A percentile compares a stretch with the other conserved stretches of the same genome.
Conservation (phyloP, 75 land plant species). For the Chamaecyparis obtusa region DNA sequence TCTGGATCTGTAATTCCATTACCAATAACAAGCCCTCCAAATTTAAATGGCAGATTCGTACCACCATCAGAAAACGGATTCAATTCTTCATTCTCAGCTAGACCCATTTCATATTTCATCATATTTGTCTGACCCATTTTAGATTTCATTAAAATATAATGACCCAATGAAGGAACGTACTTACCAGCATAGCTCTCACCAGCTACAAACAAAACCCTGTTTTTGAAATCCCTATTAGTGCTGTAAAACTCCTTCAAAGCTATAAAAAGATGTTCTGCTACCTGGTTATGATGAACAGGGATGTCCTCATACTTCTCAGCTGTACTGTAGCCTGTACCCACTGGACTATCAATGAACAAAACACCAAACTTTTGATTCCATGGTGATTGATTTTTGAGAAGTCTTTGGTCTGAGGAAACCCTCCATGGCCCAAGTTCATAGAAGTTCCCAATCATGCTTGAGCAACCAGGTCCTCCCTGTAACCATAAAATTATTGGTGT, state of each 20-base stretch:
- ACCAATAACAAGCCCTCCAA: constrained; percentile 36
- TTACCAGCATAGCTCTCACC: constrained; percentile 55
- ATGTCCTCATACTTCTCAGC: constrained; percentile 21
- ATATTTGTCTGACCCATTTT: background rate
- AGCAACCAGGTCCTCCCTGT: constrained; percentile 58
- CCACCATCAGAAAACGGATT: background rate
- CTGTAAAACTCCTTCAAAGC: constrained; percentile 23
- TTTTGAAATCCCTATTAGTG: constrained; percentile 20
- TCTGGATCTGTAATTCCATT: constrained; percentile 45
- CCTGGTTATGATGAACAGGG: constrained; percentile 27
- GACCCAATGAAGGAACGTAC: constrained; percentile 40
- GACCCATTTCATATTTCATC: background rate
- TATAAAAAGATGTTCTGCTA: constrained; percentile 30
- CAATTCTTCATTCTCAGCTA: constrained; percentile 7
- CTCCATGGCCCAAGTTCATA: constrained; percentile 48
- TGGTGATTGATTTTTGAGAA: constrained; percentile 22
- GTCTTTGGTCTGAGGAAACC: constrained; percentile 13
- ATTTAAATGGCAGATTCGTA: background rate
- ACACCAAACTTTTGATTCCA: constrained; percentile 49
- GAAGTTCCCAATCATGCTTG: constrained; percentile 48
- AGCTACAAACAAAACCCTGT: constrained; percentile 27
- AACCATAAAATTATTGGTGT: constrained; percentile 43
- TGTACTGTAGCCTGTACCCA: constrained; percentile 41
- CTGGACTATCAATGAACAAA: constrained; percentile 38
- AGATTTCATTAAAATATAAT: constrained; percentile 16